These are phyloP conservation scores for Austropuccinia psidii DNA, from an alignment of 1,284 basidiomycete genomes.

Conservation along the genomic window DNA sequence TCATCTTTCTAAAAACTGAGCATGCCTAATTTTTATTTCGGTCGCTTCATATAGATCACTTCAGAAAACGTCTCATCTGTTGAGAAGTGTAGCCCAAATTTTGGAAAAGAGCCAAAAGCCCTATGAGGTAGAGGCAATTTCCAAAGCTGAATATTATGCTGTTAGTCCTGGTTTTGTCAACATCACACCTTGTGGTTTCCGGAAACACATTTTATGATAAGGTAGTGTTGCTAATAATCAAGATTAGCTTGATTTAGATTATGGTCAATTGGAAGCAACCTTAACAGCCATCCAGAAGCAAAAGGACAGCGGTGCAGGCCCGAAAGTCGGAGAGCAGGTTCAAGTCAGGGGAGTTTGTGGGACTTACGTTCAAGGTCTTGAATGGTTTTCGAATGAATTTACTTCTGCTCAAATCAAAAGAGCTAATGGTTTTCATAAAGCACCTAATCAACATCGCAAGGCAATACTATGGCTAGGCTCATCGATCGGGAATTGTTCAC, in stretches of 20 bases:
- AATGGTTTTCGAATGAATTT: constrained; percentile 51
- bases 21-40: background rate
- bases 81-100: constrained; percentile 21
- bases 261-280: constrained; percentile 20
- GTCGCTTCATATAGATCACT: constrained; percentile 6
- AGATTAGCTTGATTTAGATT: constrained; percentile 28
- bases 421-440: too few species aligned
- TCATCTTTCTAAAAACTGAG: background rate
- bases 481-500: constrained; percentile 84
- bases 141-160: constrained; percentile 34
- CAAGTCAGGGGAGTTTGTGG: constrained; percentile 64
- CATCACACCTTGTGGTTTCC: too few species aligned
- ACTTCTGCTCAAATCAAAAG: constrained; percentile 13
- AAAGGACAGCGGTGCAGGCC: constrained; percentile 25
- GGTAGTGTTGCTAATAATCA: background rate
- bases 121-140: background rate
- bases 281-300: constrained; percentile 21
- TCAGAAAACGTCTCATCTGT: constrained; percentile 33
- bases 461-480: constrained; percentile 91
- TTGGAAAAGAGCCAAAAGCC: background rate
- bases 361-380: constrained; percentile 71
- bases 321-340: constrained; percentile 40
- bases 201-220: too few species aligned
- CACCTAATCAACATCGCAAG: constrained; percentile 40
- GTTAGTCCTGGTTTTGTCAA: background rate